Conservation (phyloP, 2,329 filamentous ascomycete genomes). For the Fusarium pseudocircinatum region DNA sequence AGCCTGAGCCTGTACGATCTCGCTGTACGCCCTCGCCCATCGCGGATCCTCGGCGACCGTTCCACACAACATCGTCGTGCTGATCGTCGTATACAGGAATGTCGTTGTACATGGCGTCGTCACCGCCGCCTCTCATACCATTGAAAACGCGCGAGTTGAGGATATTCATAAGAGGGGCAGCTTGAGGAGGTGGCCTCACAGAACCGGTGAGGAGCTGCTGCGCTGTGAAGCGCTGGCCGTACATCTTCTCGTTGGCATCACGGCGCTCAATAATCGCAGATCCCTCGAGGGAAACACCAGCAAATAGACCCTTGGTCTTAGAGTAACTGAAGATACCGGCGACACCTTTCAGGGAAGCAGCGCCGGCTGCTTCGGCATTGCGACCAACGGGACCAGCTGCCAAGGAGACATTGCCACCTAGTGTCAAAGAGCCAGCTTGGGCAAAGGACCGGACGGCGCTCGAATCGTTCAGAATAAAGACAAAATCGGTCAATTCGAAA, state of each 20-base stretch:
- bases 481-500: conserved; percentile 91
- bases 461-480: conserved; percentile 96
- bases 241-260: conserved; percentile 97
- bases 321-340: conserved; percentile 96
- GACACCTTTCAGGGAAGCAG: conserved; percentile 87
- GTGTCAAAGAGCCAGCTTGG: conserved; percentile 87
- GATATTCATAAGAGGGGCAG: conserved; percentile 84
- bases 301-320: conserved; percentile 97
- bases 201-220: conserved; percentile 81
- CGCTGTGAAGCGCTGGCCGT: conserved; percentile 84
- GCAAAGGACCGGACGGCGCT: conserved; percentile 92
- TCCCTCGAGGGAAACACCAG: conserved; percentile 93
- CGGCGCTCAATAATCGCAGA: conserved; percentile 92
- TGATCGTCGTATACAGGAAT: conserved; percentile 86
- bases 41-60: conserved; percentile 75
- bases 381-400: conserved; percentile 93
- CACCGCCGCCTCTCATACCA: conserved; percentile 63
- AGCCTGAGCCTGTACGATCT: conserved; percentile 46
- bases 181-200: conserved; percentile 80
- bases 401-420: conserved; percentile 96
- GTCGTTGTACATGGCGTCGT: conserved; percentile 90
- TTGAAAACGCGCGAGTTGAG: conserved; percentile 87
- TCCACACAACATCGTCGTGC: conserved; percentile 87
- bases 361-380: conserved; percentile 95
- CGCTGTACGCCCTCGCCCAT: conserved; percentile 70